A percentile compares a stretch with the other conserved stretches of the same genome.
These are phyloP conservation scores for Juglanconis juglandina DNA, from an alignment of 2,329 filamentous ascomycete species.

Conservation along the genomic window DNA sequence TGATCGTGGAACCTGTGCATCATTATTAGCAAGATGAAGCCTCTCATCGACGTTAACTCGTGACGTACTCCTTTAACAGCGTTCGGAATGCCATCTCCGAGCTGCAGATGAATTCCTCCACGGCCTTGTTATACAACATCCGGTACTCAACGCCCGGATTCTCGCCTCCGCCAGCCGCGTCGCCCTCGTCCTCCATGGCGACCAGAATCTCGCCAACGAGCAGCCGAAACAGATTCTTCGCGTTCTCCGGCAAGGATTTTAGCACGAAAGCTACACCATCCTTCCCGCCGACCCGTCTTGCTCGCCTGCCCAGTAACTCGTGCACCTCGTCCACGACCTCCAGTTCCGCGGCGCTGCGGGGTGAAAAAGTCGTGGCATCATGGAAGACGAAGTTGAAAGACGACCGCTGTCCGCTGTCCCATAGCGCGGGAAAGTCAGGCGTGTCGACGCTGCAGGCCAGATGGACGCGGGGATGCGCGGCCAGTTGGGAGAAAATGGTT, in stretches of 20 bases:
- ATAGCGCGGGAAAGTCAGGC: conserved; percentile 81
- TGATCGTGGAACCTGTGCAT: conserved; percentile 82
- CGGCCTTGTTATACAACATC: conserved; percentile 88
- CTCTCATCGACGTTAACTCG: background rate
- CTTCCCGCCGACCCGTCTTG: conserved; percentile 76
- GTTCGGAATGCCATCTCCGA: conserved; percentile 95
- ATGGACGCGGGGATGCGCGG: conserved; percentile 67
- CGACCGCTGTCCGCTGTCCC: conserved; percentile 82
- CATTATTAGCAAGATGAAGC: conserved; percentile 24
- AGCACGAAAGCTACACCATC: conserved; percentile 91
- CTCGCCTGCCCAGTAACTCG: conserved; percentile 76
- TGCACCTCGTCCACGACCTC: conserved; percentile 90
- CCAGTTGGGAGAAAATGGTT: conserved; percentile 70
- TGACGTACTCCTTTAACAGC: conserved; percentile 77
- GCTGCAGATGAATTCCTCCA: conserved; percentile 94
- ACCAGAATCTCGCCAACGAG: conserved; percentile 81
- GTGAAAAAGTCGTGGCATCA: conserved; percentile 85
- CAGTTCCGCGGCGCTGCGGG: conserved; percentile 64
- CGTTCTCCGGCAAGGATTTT: conserved; percentile 87
- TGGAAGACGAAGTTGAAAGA: conserved; percentile 87
- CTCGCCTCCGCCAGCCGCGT: conserved; percentile 42
- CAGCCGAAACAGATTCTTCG: conserved; percentile 79
- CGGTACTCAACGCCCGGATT: conserved; percentile 81
- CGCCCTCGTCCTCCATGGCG: conserved; percentile 60
- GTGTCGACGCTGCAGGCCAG: conserved; percentile 82